phyloP scores from a whole-genome alignment of 805 yeast species.

The Jamesozyma hellenica region DNA sequence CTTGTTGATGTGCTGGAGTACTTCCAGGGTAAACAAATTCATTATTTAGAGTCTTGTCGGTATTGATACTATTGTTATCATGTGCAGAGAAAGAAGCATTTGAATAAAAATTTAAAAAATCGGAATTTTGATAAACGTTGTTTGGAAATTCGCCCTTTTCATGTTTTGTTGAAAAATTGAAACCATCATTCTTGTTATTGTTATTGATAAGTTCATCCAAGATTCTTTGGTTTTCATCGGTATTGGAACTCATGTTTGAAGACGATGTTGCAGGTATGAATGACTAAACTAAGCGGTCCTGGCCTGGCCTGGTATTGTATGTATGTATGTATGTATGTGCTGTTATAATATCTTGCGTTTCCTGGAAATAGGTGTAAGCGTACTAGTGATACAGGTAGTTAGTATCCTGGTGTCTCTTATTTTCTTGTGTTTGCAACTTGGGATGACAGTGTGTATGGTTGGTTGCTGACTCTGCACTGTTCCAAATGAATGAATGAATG shows the following conservation, averaged over 20 bases:
- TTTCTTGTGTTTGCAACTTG: too few species aligned
- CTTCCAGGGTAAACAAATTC: conserved; percentile 5
- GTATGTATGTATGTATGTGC: background rate
- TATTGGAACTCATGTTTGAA: conserved; percentile 1
- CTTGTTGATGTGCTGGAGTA: conserved; percentile 21
- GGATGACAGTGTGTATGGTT: too few species aligned
- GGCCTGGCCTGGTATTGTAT: background rate
- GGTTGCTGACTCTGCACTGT: too few species aligned
- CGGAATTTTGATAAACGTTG: background rate
- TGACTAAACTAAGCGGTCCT: too few species aligned
- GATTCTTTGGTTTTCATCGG: conserved; percentile 7
- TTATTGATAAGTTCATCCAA: conserved; percentile 8
- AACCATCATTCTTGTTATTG: background rate
- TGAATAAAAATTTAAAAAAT: background rate
- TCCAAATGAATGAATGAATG: too few species aligned
- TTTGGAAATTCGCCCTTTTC: background rate
- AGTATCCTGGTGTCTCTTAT: too few species aligned
- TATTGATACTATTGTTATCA: background rate
- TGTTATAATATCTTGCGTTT: too few species aligned
- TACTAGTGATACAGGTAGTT: too few species aligned
- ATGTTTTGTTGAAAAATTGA: background rate
- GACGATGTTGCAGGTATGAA: background rate
- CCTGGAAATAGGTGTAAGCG: too few species aligned
- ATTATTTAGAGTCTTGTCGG: background rate
- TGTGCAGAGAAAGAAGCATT: background rate